Evolutionary conservation across 1,284 basidiomycete species (phyloP).

Genomic region (Apiotrichum domesticum): DNA sequence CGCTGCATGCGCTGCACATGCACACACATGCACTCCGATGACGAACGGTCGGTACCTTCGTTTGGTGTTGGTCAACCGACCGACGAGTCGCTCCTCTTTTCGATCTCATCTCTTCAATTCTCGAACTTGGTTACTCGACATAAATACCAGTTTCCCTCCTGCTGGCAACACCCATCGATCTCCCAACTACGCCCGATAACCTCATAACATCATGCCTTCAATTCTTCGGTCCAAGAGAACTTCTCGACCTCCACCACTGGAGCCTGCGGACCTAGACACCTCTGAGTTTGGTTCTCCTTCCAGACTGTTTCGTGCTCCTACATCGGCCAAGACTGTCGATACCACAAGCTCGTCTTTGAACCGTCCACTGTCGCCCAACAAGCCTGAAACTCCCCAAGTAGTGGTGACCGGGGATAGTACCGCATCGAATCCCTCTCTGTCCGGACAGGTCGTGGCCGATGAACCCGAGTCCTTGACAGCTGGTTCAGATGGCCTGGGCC

Average conservation of each 20-base stretch:
- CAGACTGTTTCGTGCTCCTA: neutral
- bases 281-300: neutral
- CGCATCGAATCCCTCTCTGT: neutral
- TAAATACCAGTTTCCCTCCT: no score
- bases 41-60: no score
- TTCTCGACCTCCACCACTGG: neutral
- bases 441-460: neutral
- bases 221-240: neutral
- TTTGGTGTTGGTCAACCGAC: no score
- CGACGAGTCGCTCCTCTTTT: no score
- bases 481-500: constrained; percentile 6
- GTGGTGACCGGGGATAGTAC: neutral
- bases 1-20: no score
- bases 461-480: neutral
- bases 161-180: no score
- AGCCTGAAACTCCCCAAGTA: neutral
- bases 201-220: neutral
- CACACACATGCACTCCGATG: no score
- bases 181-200: no score
- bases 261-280: neutral
- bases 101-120: no score
- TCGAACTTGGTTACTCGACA: no score
- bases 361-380: neutral
- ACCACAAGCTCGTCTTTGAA: neutral
- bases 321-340: neutral